Conservation (phyloP, 108 stramenopile genomes). For the Nitzschia sp. region DNA sequence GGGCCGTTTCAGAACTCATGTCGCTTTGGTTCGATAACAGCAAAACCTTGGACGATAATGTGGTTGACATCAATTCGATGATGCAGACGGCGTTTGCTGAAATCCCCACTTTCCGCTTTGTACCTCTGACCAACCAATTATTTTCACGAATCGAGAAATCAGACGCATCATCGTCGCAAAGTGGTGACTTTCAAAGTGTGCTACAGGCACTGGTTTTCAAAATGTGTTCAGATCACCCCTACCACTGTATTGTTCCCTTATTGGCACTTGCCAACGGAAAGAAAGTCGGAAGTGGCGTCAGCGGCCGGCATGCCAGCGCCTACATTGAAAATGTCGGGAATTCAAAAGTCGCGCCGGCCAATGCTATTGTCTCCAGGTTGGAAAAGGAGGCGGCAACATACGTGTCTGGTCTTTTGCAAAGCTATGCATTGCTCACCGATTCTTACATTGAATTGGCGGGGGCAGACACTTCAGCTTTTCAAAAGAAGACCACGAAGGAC, state of each 20-base stretch:
- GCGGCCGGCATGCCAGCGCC: conserved; percentile 42
- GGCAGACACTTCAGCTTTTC: conserved; percentile 34
- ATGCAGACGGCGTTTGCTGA: conserved; percentile 24
- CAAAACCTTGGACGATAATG: conserved; percentile 9
- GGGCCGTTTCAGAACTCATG: conserved; percentile 70
- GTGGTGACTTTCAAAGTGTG: conserved; percentile 49
- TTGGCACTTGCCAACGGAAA: conserved; percentile 79
- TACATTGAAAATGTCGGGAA: conserved; percentile 54
- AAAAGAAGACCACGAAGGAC: conserved; percentile 43
- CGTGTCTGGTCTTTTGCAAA: conserved; percentile 52
- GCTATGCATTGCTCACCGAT: conserved; percentile 50
- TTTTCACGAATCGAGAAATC: conserved; percentile 73
- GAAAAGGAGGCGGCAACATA: conserved; percentile 38
- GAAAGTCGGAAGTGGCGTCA: conserved; percentile 53
- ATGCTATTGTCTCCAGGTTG: conserved; percentile 46
- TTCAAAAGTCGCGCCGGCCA: conserved; percentile 60
- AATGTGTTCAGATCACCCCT: conserved; percentile 86
- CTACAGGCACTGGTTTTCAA: conserved; percentile 58
- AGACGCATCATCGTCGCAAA: conserved; percentile 5
- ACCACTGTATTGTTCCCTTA: conserved; percentile 82
- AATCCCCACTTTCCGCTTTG: conserved; percentile 75
- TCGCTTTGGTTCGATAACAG: conserved; percentile 75
- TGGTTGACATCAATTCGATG: conserved; percentile 9
- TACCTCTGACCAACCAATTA: conserved; percentile 85
- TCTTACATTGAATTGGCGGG: conserved; percentile 74